Evolutionary conservation across 1,284 basidiomycete species (phyloP).

Genomic region (Rhizoctonia solani): DNA sequence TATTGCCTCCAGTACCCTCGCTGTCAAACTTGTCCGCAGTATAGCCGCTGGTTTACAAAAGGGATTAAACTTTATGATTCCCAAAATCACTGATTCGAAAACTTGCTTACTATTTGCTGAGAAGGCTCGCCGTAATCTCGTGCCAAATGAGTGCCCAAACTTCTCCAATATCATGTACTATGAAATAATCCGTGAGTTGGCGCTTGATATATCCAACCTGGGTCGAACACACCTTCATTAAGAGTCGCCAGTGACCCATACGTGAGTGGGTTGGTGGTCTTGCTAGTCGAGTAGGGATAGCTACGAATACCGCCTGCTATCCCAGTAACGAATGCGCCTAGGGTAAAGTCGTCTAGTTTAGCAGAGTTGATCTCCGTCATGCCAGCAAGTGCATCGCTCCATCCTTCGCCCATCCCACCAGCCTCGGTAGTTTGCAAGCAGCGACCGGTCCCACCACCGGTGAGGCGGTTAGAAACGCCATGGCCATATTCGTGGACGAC

Average conservation of each 20-base stretch:
- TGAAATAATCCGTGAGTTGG: no score
- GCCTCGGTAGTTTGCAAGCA: slow-evolving; percentile 35
- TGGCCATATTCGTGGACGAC: slow-evolving; percentile 33
- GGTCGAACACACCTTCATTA: no score
- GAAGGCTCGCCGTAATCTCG: slow-evolving; percentile 21
- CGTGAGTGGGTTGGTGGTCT: slow-evolving; percentile 15
- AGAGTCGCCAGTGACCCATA: slow-evolving; percentile 5
- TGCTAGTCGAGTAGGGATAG: slow-evolving; percentile 27
- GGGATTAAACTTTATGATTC: no score
- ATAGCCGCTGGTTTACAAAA: no score
- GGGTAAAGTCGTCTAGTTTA: slow-evolving; percentile 16
- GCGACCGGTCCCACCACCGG: slow-evolving; percentile 22
- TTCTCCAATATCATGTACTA: slow-evolving; percentile 34
- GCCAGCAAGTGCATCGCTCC: slow-evolving; percentile 27
- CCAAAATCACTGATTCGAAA: no score
- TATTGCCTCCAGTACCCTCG: neutral
- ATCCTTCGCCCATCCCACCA: slow-evolving; percentile 36
- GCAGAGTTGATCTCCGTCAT: slow-evolving; percentile 7
- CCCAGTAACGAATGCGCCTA: neutral
- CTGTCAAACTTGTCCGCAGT: neutral
- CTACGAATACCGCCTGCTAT: slow-evolving; percentile 16
- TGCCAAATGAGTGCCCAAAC: slow-evolving; percentile 29
- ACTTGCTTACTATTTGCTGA: slow-evolving; percentile 25
- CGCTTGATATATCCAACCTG: no score
- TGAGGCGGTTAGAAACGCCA: slow-evolving; percentile 28